phyloP scores from a whole-genome alignment of 768 basidiomycete species.

The Paxillus involutus region DNA sequence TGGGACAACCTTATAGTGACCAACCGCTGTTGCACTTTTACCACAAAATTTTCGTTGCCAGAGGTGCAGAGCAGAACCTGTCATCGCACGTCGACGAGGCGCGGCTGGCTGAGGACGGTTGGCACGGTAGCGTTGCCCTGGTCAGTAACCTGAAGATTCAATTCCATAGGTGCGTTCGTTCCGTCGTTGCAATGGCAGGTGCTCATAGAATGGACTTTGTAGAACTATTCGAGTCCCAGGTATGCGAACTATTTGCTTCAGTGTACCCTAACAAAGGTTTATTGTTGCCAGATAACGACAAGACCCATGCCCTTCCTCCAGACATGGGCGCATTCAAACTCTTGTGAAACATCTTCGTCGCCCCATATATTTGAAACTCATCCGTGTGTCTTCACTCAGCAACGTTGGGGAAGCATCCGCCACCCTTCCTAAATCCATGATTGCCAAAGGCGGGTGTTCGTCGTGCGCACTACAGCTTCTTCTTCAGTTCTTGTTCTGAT shows the following conservation, averaged over 20 bases:
- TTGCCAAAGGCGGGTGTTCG: too few species aligned
- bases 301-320: too few species aligned
- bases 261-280: too few species aligned
- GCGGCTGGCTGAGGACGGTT: not conserved
- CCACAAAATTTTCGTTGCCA: not conserved
- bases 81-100: not conserved
- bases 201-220: too few species aligned
- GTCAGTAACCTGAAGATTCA: not conserved
- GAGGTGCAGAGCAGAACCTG: not conserved
- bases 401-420: too few species aligned
- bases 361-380: not conserved
- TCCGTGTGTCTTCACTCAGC: slow-evolving; percentile 1
- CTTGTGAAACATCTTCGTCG: slow-evolving; percentile 1
- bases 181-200: too few species aligned
- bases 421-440: too few species aligned
- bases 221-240: too few species aligned
- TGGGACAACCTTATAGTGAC: not conserved
- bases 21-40: not conserved
- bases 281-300: too few species aligned
- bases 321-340: too few species aligned
- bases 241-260: too few species aligned
- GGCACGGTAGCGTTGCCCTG: not conserved
- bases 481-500: not conserved
- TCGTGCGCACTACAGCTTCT: too few species aligned
- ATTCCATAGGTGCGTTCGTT: not conserved